Base-by-base conservation (phyloP, 2,329 filamentous ascomycete species). In the Chaetothyriales sp. region DNA sequence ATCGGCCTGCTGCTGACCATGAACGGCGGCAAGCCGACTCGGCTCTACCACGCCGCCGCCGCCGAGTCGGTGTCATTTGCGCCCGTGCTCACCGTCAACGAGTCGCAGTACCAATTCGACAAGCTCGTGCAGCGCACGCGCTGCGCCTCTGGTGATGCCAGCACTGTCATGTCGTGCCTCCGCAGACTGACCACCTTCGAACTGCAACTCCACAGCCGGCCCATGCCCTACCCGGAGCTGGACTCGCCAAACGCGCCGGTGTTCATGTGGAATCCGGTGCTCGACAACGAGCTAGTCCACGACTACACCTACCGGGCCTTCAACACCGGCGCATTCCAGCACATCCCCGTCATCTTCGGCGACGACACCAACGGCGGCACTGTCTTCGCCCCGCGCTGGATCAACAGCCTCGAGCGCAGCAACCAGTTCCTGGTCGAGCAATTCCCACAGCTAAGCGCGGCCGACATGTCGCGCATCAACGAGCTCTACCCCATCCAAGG, bases 301-400 rank as follows among this genome's bases (percentile, higher is more conserved):
- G 72, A 76, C 51, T 70, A 74, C 49, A 76, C 75, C 2, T 70
- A 73, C 51, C 61, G 62, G 5, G 67, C 75, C 18, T 77, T 77
- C 60, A 65, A 67, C 5, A 56, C 70, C 37, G 75, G 74, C 2
- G 67, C 69, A 43, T 77, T 76, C 61, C 65, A 75, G 58, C 68
- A 71, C 47, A 69, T 79, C 0, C 77, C 77, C 1, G 73, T 75
- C 9, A 77, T 80, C 53, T 75, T 74, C 57, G 77, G 78, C 49
- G 74, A 78, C 57, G 77, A 77, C 63, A 80, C 77, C 3, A 80
- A 86, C 63, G 82, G 82, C 65, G 83, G 82, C 37, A 83, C 81
- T 0, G 65, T 74, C 4, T 85, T 83, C 61, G 73, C 76, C 0
- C 78, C 80, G 0, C 62, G 64, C 18, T 66, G 63, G 28, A 74